Evolutionary conservation across 345 rosid species (phyloP), one percentile per base, ranked within the genome.

Genomic region (Ceriops zippeliana): DNA sequence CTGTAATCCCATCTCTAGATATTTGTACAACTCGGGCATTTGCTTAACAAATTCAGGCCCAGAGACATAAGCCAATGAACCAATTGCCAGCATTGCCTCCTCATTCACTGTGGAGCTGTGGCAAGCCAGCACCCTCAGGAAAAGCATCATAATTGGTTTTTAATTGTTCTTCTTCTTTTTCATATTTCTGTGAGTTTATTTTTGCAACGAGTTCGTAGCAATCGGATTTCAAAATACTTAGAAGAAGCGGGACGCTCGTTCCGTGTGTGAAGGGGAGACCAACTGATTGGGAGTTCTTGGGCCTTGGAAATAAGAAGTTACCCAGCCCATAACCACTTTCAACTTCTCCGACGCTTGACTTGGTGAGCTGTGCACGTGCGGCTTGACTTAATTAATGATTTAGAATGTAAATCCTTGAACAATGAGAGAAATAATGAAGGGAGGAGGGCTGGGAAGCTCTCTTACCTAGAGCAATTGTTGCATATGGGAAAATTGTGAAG

Each of bases 41-140:
- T 93, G 91, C 72, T 86, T 91, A 51, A 63, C 84, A 67, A 93
- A 93, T 70, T 83, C 91, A 20, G 90, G 56, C 62, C 97, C 98
- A 73, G 88, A 82, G 2, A 96, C 97, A 77, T 91, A 87, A 65
- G 99, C 99, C 54, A 95, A 88, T 19, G 97, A 88, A 74, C 97
- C 99, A 6, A 95, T 88, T 57, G 97, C 99, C 42, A 95, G 97
- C 99, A 95, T 95, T 57, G 97, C 97, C 78, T 95, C 99, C 83
- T 95, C 96, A 19, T 91, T 96, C 60, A 90, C 96, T 21, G 96
- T 91, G 70, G 99, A 88, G 82, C 91, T 91, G 71, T 84, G 89
- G 76, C 96, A 95, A 61, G 85, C 93, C 72, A 95, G 86, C 61
- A 91, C 97, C 75, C 79, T 84, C 8, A 95, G 90, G 80, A 95